These are phyloP conservation scores for Dactylellina drechsleri DNA, from an alignment of 2,329 filamentous ascomycete genomes.

Conservation along the genomic window DNA sequence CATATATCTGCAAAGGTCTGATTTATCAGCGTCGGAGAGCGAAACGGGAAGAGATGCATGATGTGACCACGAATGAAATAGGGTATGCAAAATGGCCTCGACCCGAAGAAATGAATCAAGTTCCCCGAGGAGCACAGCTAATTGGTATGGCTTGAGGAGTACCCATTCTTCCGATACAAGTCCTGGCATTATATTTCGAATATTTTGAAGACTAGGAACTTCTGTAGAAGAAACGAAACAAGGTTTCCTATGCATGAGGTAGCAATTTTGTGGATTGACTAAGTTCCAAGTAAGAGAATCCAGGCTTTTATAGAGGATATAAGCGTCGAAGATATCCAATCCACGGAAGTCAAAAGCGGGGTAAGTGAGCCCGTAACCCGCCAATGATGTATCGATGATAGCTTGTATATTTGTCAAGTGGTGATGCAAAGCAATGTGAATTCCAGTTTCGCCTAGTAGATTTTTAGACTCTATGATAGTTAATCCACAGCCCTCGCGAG, in stretches of 20 bases:
- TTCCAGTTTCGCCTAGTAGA: slow-evolving; percentile 10
- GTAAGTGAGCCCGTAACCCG: neutral
- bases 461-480: neutral
- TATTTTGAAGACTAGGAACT: slow-evolving; percentile 8
- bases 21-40: neutral
- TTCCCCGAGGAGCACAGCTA: slow-evolving; percentile 15
- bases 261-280: too few relatives aligned
- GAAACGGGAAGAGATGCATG: neutral
- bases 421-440: neutral
- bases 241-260: too few relatives aligned
- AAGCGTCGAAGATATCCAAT: neutral
- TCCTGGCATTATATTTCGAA: neutral
- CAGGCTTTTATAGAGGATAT: neutral
- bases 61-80: neutral
- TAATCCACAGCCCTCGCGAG: neutral
- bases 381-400: neutral
- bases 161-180: slow-evolving; percentile 1
- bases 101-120: neutral
- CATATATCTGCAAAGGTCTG: neutral
- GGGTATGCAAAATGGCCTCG: neutral
- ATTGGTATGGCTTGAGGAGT: slow-evolving; percentile 7
- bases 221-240: slow-evolving; percentile 12
- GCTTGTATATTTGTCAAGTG: neutral
- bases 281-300: neutral
- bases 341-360: slow-evolving; percentile 9